These are phyloP conservation scores for Luzula sylvatica DNA, from an alignment of 176 grass and related monocot genomes.

Conservation along the genomic window DNA sequence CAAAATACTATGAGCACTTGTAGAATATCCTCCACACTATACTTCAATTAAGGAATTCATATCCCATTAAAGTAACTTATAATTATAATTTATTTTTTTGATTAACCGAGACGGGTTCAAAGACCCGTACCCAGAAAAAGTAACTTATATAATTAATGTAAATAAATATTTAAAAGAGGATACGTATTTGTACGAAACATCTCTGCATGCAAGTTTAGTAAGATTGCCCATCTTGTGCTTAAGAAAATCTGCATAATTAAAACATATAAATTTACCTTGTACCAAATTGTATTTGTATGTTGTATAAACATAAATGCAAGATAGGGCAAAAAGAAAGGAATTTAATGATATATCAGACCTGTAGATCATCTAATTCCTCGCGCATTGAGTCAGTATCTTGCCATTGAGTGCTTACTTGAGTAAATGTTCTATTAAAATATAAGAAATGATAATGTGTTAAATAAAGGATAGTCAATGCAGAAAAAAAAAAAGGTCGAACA, in stretches of 20 bases:
- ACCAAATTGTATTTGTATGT: background rate
- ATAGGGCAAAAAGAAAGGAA: slow-evolving; percentile 13
- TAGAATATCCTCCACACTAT: slow-evolving; percentile 83
- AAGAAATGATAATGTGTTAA: slow-evolving; percentile 17
- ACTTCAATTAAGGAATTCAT: slow-evolving; percentile 48
- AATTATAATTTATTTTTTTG: no score
- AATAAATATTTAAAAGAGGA: slow-evolving; percentile 36
- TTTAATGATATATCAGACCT: slow-evolving; percentile 74
- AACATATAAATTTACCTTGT: background rate
- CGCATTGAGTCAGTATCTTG: slow-evolving; percentile 98
- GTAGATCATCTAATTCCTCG: slow-evolving; percentile 96
- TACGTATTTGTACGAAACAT: slow-evolving; percentile 99
- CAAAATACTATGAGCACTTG: slow-evolving; percentile 97
- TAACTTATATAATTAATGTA: no score
- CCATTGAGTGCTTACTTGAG: slow-evolving; percentile 97
- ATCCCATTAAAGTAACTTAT: slow-evolving; percentile 7
- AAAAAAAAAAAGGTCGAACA: background rate
- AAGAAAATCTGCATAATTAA: slow-evolving; percentile 82
- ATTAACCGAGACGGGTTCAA: no score
- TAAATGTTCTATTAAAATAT: slow-evolving; percentile 81
- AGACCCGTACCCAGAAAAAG: no score
- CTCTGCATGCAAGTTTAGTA: slow-evolving; percentile 96
- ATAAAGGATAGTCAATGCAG: slow-evolving; percentile 1
- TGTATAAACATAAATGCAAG: slow-evolving; percentile 15
- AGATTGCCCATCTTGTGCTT: slow-evolving; percentile 98